Evolutionary conservation across 352 stramenopile species (phyloP).

Genomic region (Pythium coloratum): DNA sequence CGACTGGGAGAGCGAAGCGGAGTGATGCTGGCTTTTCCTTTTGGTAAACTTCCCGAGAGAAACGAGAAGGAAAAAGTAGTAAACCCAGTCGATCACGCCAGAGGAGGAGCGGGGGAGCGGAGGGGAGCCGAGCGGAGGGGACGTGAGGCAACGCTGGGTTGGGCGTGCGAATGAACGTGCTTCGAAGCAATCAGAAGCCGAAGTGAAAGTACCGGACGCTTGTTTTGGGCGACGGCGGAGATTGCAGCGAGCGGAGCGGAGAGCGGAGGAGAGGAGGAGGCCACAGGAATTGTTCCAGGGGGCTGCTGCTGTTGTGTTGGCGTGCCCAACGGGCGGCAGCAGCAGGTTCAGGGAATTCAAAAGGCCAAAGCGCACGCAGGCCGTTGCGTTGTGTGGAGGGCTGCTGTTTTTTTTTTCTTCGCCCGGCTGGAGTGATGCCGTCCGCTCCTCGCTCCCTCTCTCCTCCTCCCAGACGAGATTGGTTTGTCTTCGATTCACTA

Average conservation of each 20-base stretch:
- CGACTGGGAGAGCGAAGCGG: constrained; percentile 35
- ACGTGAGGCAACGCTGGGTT: constrained; percentile 7
- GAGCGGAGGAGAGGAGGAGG: neutral
- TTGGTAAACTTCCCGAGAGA: constrained; percentile 21
- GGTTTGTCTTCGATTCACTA: constrained; percentile 19
- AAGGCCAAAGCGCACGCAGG: constrained; percentile 21
- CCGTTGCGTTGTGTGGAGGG: constrained; percentile 29
- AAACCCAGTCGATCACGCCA: constrained; percentile 14
- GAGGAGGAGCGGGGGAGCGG: neutral
- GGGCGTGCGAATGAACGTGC: constrained; percentile 19
- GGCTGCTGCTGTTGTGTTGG: constrained; percentile 4
- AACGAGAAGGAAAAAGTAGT: constrained; percentile 14
- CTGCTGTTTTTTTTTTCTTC: constrained; percentile 32
- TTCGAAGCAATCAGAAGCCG: constrained; percentile 35
- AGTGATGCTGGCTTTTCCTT: constrained; percentile 20
- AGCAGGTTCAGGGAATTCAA: constrained; percentile 24
- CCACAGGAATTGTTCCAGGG: constrained; percentile 13
- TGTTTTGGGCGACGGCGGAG: constrained; percentile 5
- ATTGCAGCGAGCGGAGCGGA: neutral
- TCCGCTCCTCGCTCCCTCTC: constrained; percentile 15
- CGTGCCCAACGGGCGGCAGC: constrained; percentile 24
- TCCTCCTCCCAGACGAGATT: constrained; percentile 14
- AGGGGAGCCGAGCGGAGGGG: constrained; percentile 3
- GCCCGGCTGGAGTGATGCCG: constrained; percentile 17
- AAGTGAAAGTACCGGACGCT: constrained; percentile 24